Base-by-base conservation (phyloP, 306 rosid genomes). In the Cicer judaicum region DNA sequence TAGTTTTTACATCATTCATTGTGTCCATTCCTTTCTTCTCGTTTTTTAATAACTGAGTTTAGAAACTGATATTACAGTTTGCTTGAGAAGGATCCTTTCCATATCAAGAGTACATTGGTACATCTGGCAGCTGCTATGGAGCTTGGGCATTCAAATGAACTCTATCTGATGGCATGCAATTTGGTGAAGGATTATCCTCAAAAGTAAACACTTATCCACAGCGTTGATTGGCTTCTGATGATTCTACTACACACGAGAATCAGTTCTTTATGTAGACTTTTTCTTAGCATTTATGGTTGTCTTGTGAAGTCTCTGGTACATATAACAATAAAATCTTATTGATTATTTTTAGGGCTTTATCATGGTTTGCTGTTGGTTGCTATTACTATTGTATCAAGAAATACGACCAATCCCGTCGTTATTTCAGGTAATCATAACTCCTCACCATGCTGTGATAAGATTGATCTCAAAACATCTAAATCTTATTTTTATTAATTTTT, bases 331-430 rank as follows among this genome's bases (percentile, higher is more conserved):
- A 76, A 66, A 48, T 53, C 43, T 71, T 34, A 66, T 81, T 48
- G 9, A 18, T 80, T 24, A 77, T 47, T 69, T 80, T 75, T 83
- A 89, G 99, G 92, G 95, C 97, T 59, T 90, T 90, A 66, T 90
- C 99, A 44, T 94, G 99, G 99, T 94, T 92, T 85, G 95, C 97
- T 63, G 99, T 94, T 75, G 99, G 97, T 68, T 94, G 99, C 87
- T 94, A 94, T 84, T 94, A 94, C 80, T 94, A 87, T 63, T 94
- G 96, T 79, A 94, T 94, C 65, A 90, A 92, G 89, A 94, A 94
- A 88, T 94, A 89, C 60, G 96, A 85, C 52, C 95, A 88, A 74
- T 90, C 97, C 50, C 97, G 91, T 16, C 96, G 93, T 24, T 92
- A 87, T 88, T 94, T 94, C 87, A 85, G 97, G 99, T 92, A 87